Base-by-base conservation (phyloP, 2,329 filamentous ascomycete genomes). In the Aspergillus awamori region DNA sequence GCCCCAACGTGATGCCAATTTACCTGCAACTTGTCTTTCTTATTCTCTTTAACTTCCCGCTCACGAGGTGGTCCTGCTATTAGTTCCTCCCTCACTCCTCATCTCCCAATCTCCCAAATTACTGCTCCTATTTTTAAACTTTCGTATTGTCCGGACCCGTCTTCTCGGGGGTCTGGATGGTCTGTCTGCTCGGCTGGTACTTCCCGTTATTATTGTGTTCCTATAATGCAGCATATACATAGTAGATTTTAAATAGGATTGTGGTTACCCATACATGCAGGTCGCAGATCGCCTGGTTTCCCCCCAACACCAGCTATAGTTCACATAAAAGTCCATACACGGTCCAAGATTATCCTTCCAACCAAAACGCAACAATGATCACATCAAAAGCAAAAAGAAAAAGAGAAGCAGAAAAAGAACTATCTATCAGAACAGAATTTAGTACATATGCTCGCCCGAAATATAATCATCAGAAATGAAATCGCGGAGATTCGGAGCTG, bases 381-480 rank as follows among this genome's bases (percentile, higher is more conserved):
- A 30, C 28, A 30, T 30, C 28, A 30, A 36, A 5, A 36, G 5
- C 10, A 47, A 53, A 54, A 53, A 59, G 57, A 59, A 49, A 65
- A 55, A 36, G 49, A 59, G 54, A 60, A 47, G 20, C 26, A 58
- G 33, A 47, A 61, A 41, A 59, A 53, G 51, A 43, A 64, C 49
- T 67, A 68, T 66, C 52, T 54, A 60, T 52, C 38, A 63, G 41
- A 53, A 55, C 45, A 53, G 56, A 58, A 51, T 54, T 43, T 41
- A 41, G 63, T 60, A 60, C 52, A 64, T 53, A 60, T 56, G 52
- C 53, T 60, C 57, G 56, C 55, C 49, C 51, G 56, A 55, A 55
- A 62, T 47, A 57, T 48, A 60, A 59, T 61, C 57, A 65, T 53
- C 53, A 66, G 58, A 65, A 67, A 59, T 41, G 51, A 58, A 61